Conservation (phyloP, 1,284 basidiomycete species). For the Cryptococcus jaspeensis region DNA sequence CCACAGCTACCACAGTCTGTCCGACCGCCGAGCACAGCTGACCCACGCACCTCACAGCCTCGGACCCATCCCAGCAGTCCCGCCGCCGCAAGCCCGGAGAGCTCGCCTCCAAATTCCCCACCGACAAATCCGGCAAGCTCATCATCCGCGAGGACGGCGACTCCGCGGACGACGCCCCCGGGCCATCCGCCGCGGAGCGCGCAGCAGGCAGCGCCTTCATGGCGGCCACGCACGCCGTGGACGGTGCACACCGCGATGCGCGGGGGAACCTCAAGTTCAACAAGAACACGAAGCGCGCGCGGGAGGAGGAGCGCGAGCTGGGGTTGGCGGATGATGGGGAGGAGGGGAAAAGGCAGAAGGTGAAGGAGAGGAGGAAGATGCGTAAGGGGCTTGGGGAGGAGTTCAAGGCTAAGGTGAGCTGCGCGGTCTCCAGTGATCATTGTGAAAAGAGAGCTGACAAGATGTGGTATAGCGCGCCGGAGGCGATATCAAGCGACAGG, state of each 20-base stretch:
- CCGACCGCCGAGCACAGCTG: not conserved
- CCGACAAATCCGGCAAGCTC: conserved; percentile 86
- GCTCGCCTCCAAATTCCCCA: conserved; percentile 83
- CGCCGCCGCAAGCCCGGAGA: conserved; percentile 75
- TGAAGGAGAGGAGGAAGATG: conserved; percentile 60
- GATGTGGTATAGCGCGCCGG: conserved; percentile 68
- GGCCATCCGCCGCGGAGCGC: conserved; percentile 52
- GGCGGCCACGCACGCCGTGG: conserved; percentile 68
- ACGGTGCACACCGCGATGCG: conserved; percentile 81
- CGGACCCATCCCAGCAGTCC: conserved; percentile 52
- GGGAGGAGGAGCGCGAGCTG: conserved; percentile 59
- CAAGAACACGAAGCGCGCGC: conserved; percentile 89
- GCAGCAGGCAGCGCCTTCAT: conserved; percentile 79
- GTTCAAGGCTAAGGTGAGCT: conserved; percentile 72
- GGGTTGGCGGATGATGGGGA: conserved; percentile 50
- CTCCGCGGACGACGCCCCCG: conserved; percentile 53
- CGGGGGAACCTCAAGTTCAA: conserved; percentile 90
- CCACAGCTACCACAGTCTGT: not conserved
- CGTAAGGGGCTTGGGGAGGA: conserved; percentile 71
- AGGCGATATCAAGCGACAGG: conserved; percentile 84
- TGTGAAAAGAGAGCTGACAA: conserved; percentile 47
- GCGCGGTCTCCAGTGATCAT: conserved; percentile 41
- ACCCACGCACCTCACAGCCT: conserved; percentile 53
- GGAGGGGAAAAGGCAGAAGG: conserved; percentile 47
- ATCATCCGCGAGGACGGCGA: conserved; percentile 65